Evolutionary conservation across 1,139 yeast species (phyloP).

Genomic region (Hemisphaericaspora xylanilytica): DNA sequence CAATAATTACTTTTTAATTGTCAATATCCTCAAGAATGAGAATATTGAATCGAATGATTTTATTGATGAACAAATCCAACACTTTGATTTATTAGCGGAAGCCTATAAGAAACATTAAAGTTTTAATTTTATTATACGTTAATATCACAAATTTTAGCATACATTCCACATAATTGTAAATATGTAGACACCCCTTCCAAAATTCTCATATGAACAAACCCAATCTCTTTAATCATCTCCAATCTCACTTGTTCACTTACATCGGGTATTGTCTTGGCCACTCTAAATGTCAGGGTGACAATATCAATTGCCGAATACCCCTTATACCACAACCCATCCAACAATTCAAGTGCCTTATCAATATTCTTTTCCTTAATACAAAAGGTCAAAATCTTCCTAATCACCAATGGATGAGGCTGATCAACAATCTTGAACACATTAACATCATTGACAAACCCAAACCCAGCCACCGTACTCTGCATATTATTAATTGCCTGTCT

Average conservation of each 20-base stretch:
- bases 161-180: constrained; percentile 79
- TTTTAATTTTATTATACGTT: not conserved
- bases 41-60: constrained; percentile 38
- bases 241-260: constrained; percentile 66
- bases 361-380: constrained; percentile 51
- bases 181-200: constrained; percentile 91
- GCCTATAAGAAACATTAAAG: constrained; percentile 47
- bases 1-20: constrained; percentile 66
- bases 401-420: constrained; percentile 90
- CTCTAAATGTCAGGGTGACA: constrained; percentile 85
- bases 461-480: constrained; percentile 93
- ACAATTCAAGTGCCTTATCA: constrained; percentile 65
- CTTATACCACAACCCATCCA: constrained; percentile 75
- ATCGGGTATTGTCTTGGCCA: constrained; percentile 70
- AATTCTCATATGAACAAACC: constrained; percentile 86
- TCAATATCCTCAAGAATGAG: constrained; percentile 48
- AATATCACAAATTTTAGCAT: constrained; percentile 56
- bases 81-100: constrained; percentile 58
- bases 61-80: constrained; percentile 57
- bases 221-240: constrained; percentile 80
- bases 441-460: constrained; percentile 82
- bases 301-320: constrained; percentile 96
- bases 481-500: constrained; percentile 94
- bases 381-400: constrained; percentile 64
- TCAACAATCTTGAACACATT: constrained; percentile 95